Evolutionary conservation across 768 basidiomycete genomes (phyloP).

Genomic region (Boletus speciosus): DNA sequence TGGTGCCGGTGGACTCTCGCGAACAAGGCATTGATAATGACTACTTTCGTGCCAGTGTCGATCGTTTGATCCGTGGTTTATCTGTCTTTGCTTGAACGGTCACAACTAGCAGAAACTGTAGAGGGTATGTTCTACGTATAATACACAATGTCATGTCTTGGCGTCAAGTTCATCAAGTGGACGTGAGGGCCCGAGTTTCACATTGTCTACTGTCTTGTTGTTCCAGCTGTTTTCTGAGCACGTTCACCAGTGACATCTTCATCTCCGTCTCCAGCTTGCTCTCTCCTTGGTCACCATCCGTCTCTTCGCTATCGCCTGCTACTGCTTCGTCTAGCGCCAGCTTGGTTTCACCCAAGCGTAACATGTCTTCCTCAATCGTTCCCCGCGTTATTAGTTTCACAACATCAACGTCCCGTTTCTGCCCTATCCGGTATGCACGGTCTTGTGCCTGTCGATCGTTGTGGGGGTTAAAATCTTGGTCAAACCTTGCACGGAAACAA

Average conservation of each 20-base stretch:
- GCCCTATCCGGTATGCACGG: constrained; percentile 94
- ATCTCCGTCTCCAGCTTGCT: constrained; percentile 72
- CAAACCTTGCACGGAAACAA: constrained; percentile 58
- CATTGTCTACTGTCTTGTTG: constrained; percentile 37
- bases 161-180: constrained; percentile 9
- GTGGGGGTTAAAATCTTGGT: constrained; percentile 97
- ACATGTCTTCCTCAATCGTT: constrained; percentile 97
- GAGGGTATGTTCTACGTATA: constrained; percentile 22
- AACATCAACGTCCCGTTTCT: constrained; percentile 91
- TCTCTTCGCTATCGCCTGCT: constrained; percentile 65
- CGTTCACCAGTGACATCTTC: constrained; percentile 83
- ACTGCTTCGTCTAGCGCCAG: constrained; percentile 92
- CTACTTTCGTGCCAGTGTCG: constrained; percentile 77
- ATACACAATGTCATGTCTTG: constrained; percentile 12
- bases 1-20: constrained; percentile 77
- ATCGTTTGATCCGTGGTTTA: constrained; percentile 66
- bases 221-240: constrained; percentile 79
- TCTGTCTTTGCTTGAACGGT: constrained; percentile 39
- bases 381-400: constrained; percentile 89
- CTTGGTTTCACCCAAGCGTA: constrained; percentile 84
- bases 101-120: neutral
- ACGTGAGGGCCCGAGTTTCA: neutral
- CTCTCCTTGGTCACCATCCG: constrained; percentile 55
- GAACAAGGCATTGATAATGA: constrained; percentile 91
- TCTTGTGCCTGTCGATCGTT: constrained; percentile 98